Base-by-base conservation (phyloP, 495 filamentous ascomycete genomes). In the Neurospora africana region DNA sequence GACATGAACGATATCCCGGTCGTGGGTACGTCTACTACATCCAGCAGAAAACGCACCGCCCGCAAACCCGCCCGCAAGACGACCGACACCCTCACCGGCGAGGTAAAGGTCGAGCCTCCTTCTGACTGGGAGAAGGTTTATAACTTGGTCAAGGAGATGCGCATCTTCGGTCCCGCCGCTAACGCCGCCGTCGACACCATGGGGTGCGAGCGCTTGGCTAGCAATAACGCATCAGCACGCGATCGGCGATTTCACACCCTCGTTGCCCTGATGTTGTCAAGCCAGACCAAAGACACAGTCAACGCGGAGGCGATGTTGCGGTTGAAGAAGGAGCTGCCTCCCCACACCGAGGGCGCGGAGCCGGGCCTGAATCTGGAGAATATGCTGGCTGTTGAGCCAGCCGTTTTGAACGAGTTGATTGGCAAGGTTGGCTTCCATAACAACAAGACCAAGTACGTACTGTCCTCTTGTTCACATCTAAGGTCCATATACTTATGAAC, bases 221-320 rank as follows among this genome's bases (percentile, higher is more conserved):
- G 86, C 43, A 73, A 82, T 0, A 78, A 78, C 35, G 82, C 82
- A 1, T 83, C 82, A 27, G 84, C 89, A 40, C 79, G 85, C 73
- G 92, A 95, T 78, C 88, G 88, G 73, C 88, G 96, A 3, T 97
- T 96, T 79, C 95, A 99, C 72, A 98, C 93, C 4, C 86, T 99
- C 36, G 87, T 96, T 36, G 89, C 95, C 4, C 83, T 99, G 70
- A 98, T 99, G 96, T 89, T 99, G n/a, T 95, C 91, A 5, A 92
- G 89, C 15, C 95, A 99, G 79, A 99, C 95, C 3, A 98, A 97
- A 78, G 95, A 99, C 81, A 97, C 95, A 0, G 91, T 94, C 58
- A 99, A 91, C 21, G 92, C 95, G 0, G 87, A 89, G 15, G 94
- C 93, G 11, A 97, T 99, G 90, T 83, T 83, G 71, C 86, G 89